phyloP scores from a whole-genome alignment of 306 rosid genomes.

The Sphenostylis stenocarpa region DNA sequence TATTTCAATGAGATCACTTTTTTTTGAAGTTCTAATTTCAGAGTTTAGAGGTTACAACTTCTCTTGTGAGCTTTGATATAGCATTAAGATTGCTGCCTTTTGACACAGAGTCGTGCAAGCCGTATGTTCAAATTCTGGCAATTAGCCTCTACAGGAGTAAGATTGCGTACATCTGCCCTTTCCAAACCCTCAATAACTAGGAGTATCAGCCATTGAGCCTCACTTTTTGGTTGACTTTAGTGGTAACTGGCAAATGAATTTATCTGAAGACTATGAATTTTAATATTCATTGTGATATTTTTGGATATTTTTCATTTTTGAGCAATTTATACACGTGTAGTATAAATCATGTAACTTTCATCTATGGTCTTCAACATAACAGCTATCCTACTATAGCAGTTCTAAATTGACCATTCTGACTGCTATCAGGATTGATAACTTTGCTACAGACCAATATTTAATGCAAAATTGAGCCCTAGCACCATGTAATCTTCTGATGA shows the following conservation, averaged over 20 bases:
- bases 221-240: neutral
- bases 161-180: neutral
- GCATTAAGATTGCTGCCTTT: neutral
- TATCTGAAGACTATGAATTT: neutral
- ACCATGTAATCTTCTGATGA: constrained; percentile 1
- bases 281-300: neutral
- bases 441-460: neutral
- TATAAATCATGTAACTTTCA: neutral
- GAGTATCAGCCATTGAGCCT: neutral
- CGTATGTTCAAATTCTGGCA: neutral
- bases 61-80: neutral
- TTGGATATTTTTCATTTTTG: neutral
- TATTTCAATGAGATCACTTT: neutral
- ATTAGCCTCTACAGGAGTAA: neutral
- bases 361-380: neutral
- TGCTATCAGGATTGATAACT: neutral
- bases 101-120: neutral
- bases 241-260: neutral
- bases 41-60: neutral
- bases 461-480: neutral
- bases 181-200: neutral
- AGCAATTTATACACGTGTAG: neutral
- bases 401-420: neutral
- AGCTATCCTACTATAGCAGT: neutral
- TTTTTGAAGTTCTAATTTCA: neutral